Evolutionary conservation across 352 stramenopile species (phyloP).

Genomic region (Phytophthora capsici): DNA sequence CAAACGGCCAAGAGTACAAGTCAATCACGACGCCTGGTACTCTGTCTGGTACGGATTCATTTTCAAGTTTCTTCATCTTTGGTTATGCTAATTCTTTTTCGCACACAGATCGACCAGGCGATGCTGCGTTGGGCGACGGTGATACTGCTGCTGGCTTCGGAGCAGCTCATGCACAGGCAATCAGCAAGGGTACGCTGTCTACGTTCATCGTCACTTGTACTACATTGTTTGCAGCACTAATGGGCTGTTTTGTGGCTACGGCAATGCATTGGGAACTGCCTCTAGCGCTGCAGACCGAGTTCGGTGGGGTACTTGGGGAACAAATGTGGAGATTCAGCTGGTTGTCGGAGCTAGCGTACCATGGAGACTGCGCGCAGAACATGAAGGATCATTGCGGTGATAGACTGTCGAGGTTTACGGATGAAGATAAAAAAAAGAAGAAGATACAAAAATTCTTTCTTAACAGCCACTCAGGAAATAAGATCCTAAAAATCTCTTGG

Average conservation of each 20-base stretch:
- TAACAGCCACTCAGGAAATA: conserved; percentile 91
- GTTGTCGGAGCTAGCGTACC: conserved; percentile 92
- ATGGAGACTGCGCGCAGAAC: conserved; percentile 91
- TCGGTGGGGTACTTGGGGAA: too few relatives aligned
- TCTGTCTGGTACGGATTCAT: conserved; percentile 36
- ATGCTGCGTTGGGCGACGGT: conserved; percentile 22
- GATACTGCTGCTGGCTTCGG: conserved; percentile 9
- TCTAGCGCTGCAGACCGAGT: too few relatives aligned
- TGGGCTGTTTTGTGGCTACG: neutral
- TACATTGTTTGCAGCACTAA: conserved; percentile 3
- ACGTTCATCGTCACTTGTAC: neutral
- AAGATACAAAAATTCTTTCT: conserved; percentile 91
- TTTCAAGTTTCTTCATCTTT: neutral
- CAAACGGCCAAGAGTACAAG: conserved; percentile 59
- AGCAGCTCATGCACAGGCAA: conserved; percentile 27
- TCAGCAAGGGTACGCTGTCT: conserved; percentile 45
- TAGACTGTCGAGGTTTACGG: conserved; percentile 90
- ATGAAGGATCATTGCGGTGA: conserved; percentile 86
- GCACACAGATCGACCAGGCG: conserved; percentile 40
- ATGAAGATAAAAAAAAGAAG: conserved; percentile 79
- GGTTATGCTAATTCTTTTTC: conserved; percentile 14
- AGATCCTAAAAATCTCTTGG: too few relatives aligned
- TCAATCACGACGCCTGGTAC: conserved; percentile 46
- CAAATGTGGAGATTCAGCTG: conserved; percentile 90
- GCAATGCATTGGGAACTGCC: too few relatives aligned